Percentiles rank a stretch among this genome's conserved stretches.
These are phyloP conservation scores for Micractinium conductrix DNA, from an alignment of 139 green algal species.

Conservation along the genomic window DNA sequence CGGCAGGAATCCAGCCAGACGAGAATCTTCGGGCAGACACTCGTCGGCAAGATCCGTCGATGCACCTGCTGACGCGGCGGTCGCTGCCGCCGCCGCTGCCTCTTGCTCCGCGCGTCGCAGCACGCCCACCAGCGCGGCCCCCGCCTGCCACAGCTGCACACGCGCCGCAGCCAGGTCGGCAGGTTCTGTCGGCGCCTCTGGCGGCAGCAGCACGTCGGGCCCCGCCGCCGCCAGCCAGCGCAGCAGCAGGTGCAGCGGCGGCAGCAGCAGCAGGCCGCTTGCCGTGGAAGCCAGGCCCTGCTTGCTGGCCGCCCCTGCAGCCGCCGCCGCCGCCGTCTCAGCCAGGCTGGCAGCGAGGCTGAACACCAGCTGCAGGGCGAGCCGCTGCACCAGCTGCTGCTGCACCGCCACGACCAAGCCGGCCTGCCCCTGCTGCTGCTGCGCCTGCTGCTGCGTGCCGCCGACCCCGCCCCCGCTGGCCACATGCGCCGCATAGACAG, in stretches of 20 bases:
- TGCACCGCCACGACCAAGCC: conserved; percentile 15
- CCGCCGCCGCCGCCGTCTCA: background rate
- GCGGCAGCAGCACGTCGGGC: background rate
- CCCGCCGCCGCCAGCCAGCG: conserved; percentile 7
- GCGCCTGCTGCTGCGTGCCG: background rate
- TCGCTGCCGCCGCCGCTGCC: background rate
- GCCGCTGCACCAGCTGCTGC: background rate
- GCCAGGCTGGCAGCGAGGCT: background rate
- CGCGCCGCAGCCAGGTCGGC: background rate
- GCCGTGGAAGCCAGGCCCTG: background rate
- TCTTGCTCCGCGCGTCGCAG: background rate
- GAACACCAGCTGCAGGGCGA: conserved; percentile 12
- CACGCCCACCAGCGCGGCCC: background rate
- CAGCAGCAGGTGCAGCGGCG: conserved; percentile 25
- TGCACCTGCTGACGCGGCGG: background rate
- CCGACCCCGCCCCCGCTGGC: no score
- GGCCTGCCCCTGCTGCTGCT: background rate
- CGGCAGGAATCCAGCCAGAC: conserved; percentile 1
- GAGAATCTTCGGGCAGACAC: background rate
- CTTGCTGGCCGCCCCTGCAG: background rate
- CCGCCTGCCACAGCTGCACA: conserved; percentile 8
- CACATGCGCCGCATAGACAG: background rate
- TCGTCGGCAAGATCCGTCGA: background rate
- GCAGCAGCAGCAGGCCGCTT: conserved; percentile 20
- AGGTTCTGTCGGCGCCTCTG: background rate